These are phyloP conservation scores for Xylariaceae sp. DNA, from an alignment of 2,329 filamentous ascomycete species.

Conservation along the genomic window DNA sequence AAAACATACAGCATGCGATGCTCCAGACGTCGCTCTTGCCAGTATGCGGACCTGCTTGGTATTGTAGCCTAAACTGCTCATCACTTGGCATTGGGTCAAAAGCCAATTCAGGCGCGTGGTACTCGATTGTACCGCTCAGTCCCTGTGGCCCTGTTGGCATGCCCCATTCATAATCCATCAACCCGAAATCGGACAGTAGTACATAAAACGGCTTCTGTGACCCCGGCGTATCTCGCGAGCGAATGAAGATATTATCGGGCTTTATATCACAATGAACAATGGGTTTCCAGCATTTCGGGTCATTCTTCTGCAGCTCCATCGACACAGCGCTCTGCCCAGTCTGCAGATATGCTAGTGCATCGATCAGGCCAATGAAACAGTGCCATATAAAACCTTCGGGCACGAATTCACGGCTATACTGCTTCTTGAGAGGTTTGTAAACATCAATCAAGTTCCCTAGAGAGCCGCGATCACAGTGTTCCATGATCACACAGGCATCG, in stretches of 20 bases:
- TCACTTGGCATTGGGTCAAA: constrained; percentile 13
- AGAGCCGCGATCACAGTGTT: constrained; percentile 6
- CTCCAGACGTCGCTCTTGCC: constrained; percentile 17
- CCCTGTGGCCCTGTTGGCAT: background rate
- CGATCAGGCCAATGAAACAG: constrained; percentile 13
- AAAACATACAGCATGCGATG: constrained; percentile 13
- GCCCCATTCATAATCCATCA: constrained; percentile 5
- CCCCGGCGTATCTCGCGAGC: constrained; percentile 16
- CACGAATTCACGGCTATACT: background rate
- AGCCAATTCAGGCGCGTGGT: constrained; percentile 16
- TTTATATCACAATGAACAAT: constrained; percentile 22
- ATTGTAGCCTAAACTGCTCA: background rate
- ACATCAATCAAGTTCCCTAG: constrained; percentile 8
- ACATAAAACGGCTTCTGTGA: constrained; percentile 17
- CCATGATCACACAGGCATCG: constrained; percentile 11
- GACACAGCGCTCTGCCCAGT: constrained; percentile 15
- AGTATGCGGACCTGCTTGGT: constrained; percentile 13
- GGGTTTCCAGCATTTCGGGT: constrained; percentile 9
- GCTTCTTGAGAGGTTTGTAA: constrained; percentile 9
- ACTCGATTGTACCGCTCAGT: constrained; percentile 1
- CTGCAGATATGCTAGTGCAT: constrained; percentile 16
- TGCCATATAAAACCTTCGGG: constrained; percentile 22
- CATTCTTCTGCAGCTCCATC: constrained; percentile 5
- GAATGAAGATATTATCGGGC: constrained; percentile 20
- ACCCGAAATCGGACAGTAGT: constrained; percentile 18